Conservation (phyloP, 2,329 filamentous ascomycete genomes). For the Rachicladosporium sp. region DNA sequence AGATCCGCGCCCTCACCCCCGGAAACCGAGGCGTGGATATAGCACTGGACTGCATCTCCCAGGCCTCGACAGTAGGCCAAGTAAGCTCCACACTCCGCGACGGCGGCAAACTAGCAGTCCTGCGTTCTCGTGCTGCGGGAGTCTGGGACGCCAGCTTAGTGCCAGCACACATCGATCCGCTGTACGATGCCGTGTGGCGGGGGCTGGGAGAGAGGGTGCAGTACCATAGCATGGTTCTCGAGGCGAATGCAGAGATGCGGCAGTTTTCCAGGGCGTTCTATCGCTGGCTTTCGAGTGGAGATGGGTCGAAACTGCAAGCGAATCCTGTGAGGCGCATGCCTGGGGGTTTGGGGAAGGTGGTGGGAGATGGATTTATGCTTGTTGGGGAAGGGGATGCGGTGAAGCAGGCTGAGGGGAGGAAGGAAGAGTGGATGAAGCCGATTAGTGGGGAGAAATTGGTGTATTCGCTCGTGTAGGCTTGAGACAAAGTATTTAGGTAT, state of each 20-base stretch:
- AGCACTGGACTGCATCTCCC: conserved; percentile 2
- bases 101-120: not conserved
- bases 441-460: conserved; percentile 6
- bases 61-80: not conserved
- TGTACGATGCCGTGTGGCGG: conserved; percentile 2
- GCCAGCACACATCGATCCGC: not conserved
- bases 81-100: not conserved
- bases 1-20: not conserved
- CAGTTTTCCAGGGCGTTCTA: not conserved
- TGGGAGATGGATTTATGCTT: conserved; percentile 2
- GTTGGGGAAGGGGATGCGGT: conserved; percentile 1
- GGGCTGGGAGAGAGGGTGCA: conserved; percentile 1
- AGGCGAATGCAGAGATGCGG: not conserved
- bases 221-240: conserved; percentile 1
- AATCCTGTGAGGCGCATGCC: conserved; percentile 1
- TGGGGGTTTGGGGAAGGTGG: not conserved
- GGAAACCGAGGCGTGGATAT: not conserved
- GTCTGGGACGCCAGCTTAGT: not conserved
- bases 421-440: conserved; percentile 6
- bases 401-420: not conserved
- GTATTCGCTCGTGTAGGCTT: not conserved
- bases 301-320: not conserved
- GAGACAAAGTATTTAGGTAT: no score
- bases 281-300: not conserved
- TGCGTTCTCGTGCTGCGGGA: not conserved